Percentiles rank a stretch among this genome's conserved stretches.
Evolutionary conservation across 345 rosid species (phyloP).

Genomic region (Toxicodendron radicans): DNA sequence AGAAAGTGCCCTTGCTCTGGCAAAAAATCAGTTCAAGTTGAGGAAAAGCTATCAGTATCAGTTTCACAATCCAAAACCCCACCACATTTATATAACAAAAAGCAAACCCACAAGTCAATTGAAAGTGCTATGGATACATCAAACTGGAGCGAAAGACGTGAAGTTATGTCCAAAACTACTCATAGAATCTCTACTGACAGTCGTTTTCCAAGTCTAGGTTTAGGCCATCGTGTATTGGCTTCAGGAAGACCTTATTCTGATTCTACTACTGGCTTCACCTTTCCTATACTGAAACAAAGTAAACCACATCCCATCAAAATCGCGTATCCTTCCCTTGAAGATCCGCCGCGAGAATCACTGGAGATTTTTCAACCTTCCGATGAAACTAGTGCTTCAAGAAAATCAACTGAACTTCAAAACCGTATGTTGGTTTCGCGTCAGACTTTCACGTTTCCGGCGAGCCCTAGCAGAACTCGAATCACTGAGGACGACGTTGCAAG

Average conservation of each 20-base stretch:
- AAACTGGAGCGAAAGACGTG: background rate
- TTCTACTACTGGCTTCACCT: constrained; percentile 41
- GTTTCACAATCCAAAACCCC: constrained; percentile 33
- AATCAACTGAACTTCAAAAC: constrained; percentile 14
- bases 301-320: constrained; percentile 18
- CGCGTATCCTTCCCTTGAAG: constrained; percentile 22
- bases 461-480: constrained; percentile 32
- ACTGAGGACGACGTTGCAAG: constrained; percentile 68
- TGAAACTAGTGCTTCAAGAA: constrained; percentile 11
- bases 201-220: constrained; percentile 18
- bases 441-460: constrained; percentile 34
- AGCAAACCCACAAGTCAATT: background rate
- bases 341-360: constrained; percentile 55
- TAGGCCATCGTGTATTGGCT: constrained; percentile 26
- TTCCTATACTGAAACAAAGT: constrained; percentile 43
- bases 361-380: constrained; percentile 50
- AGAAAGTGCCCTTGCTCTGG: constrained; percentile 70
- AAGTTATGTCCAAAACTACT: background rate
- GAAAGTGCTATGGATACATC: background rate
- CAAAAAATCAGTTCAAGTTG: constrained; percentile 71
- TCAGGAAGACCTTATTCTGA: constrained; percentile 22
- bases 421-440: constrained; percentile 10
- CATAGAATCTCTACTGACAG: constrained; percentile 31
- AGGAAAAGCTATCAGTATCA: constrained; percentile 31
- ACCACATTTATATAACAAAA: constrained; percentile 8